Evolutionary conservation across 805 yeast genomes (phyloP).

Genomic region (Schizosaccharomyces pombe): ASM294v3 CU329670.1:3435001-3435500

Average conservation of each 20-base stretch:
- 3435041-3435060: constrained; percentile 16
- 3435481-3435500: too few species aligned
- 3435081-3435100: constrained; percentile 45
- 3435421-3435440: too few species aligned
- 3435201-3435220: constrained; percentile 58
- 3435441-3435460: too few species aligned
- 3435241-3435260: constrained; percentile 27
- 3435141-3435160: constrained; percentile 61
- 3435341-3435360: neutral
- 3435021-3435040: constrained; percentile 43
- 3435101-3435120: constrained; percentile 72
- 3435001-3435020: constrained; percentile 38
- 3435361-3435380: neutral
- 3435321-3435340: neutral
- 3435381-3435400: neutral
- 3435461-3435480: too few species aligned
- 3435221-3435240: constrained; percentile 63
- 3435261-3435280: neutral
- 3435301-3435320: neutral
- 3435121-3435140: constrained; percentile 61
- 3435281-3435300: neutral
- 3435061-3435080: constrained; percentile 22
- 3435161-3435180: constrained; percentile 73
- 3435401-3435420: neutral
- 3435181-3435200: constrained; percentile 33